Conservation (phyloP, 768 basidiomycete species). For the Boletus subparvulus region DNA sequence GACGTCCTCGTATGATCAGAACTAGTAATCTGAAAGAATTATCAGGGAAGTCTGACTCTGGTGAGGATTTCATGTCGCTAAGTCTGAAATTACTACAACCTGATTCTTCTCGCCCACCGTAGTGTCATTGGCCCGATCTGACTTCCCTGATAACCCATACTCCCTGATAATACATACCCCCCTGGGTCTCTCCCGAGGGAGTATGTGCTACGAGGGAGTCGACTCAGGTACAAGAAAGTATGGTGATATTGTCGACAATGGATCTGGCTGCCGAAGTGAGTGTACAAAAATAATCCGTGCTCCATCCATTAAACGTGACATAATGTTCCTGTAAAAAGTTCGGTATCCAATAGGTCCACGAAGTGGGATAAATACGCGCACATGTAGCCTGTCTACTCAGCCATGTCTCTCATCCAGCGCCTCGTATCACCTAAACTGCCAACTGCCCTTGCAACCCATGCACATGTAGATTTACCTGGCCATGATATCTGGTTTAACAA, state of each 20-base stretch:
- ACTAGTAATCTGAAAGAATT: too few species aligned
- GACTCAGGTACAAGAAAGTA: neutral
- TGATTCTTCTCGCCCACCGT: too few species aligned
- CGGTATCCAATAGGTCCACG: neutral
- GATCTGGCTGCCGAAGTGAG: neutral
- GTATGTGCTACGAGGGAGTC: too few species aligned
- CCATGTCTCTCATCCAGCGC: conserved; percentile 17
- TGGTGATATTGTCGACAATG: too few species aligned
- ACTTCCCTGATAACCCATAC: too few species aligned
- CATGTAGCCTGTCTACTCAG: neutral
- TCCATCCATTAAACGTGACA: neutral
- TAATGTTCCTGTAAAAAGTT: neutral
- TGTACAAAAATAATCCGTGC: neutral
- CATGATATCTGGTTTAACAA: conserved; percentile 21
- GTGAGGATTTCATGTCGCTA: too few species aligned
- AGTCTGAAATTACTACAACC: too few species aligned
- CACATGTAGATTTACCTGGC: conserved; percentile 20
- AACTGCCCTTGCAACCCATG: conserved; percentile 6
- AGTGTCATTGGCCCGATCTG: too few species aligned
- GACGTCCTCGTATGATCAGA: too few species aligned
- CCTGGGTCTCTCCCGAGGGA: too few species aligned
- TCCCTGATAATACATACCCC: too few species aligned
- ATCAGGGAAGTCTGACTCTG: too few species aligned
- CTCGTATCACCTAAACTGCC: conserved; percentile 22
- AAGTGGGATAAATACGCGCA: neutral